These are phyloP conservation scores for Agastache rugosa DNA, from an alignment of 257 asterid species.

Conservation along the genomic window DNA sequence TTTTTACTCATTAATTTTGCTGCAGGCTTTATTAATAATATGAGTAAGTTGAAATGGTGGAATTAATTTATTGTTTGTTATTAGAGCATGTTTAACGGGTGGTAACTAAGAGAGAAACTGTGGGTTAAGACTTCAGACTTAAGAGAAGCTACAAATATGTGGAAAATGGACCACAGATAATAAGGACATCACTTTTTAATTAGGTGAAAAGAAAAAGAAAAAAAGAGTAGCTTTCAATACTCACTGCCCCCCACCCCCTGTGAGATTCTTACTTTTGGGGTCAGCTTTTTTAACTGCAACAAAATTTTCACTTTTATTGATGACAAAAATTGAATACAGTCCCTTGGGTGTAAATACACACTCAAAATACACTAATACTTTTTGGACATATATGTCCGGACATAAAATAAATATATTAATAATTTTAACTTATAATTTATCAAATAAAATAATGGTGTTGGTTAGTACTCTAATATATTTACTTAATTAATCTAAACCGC, in stretches of 20 bases:
- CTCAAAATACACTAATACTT: no score
- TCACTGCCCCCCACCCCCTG: no score
- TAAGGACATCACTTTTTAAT: slow-evolving; percentile 39
- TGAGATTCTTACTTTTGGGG: slow-evolving; percentile 36
- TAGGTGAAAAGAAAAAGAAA: slow-evolving; percentile 47
- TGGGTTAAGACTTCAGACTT: slow-evolving; percentile 31
- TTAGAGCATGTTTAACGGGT: slow-evolving; percentile 3
- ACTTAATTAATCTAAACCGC: no score
- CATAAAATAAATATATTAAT: no score
- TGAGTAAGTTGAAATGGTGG: no score
- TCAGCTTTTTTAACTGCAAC: slow-evolving; percentile 17
- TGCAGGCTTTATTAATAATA: no score
- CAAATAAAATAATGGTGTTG: no score
- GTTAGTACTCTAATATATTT: no score
- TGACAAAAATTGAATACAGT: background rate
- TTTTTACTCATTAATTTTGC: no score
- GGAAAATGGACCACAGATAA: slow-evolving; percentile 48
- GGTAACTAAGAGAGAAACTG: slow-evolving; percentile 13
- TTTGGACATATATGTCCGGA: no score
- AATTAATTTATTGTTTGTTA: background rate
- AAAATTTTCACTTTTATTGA: slow-evolving; percentile 15
- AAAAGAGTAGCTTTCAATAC: slow-evolving; percentile 45
- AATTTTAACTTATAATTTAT: no score
- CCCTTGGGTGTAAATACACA: background rate
- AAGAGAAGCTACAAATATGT: slow-evolving; percentile 10